A percentile compares a stretch with the other conserved stretches of the same genome.
phyloP scores from a whole-genome alignment of 495 filamentous ascomycete species.

The Tuber aestivum region DNA sequence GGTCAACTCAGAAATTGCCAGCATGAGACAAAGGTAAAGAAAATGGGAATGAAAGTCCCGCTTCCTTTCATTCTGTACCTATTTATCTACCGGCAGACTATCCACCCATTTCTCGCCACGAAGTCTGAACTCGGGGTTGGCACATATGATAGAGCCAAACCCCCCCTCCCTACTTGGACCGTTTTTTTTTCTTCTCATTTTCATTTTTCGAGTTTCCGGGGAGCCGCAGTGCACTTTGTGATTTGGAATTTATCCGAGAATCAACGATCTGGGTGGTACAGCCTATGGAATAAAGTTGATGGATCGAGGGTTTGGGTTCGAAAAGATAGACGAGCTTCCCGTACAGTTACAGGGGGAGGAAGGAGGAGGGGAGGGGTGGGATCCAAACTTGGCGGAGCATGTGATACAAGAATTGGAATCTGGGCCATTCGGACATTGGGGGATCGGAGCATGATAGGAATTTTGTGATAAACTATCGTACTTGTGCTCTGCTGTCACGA shows the following conservation, averaged over 20 bases:
- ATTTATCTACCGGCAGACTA: neutral
- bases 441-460: neutral
- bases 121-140: neutral
- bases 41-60: too few species aligned
- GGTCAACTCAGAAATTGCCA: too few species aligned
- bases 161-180: neutral
- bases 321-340: neutral
- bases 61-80: neutral
- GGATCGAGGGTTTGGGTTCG: neutral
- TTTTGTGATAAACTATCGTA: neutral
- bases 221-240: neutral
- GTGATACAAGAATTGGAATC: slow-evolving; percentile 1
- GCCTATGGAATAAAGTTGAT: neutral
- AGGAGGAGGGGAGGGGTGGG: neutral
- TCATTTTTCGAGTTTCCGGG: neutral
- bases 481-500: neutral
- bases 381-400: neutral
- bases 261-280: neutral
- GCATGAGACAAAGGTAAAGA: neutral
- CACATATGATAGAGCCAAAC: neutral
- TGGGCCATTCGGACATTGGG: neutral
- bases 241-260: neutral
- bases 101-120: neutral
- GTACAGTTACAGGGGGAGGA: neutral
- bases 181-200: neutral